phyloP scores from a whole-genome alignment of 495 filamentous ascomycete genomes.

The Lasiosphaeria hispida region DNA sequence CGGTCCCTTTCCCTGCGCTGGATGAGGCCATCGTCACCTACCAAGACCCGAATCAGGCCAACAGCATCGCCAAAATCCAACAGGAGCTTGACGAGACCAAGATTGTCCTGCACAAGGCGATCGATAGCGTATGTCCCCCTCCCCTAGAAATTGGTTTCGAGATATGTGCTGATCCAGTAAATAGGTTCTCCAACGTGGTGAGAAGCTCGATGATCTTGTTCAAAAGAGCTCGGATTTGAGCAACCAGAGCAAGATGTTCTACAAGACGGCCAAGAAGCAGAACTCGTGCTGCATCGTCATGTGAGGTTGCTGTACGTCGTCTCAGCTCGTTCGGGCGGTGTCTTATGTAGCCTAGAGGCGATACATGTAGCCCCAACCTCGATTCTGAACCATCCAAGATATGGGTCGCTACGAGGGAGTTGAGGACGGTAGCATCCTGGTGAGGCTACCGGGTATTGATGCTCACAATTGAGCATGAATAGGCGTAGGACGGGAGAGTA shows the following conservation, averaged over 20 bases:
- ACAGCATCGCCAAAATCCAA: conserved; percentile 92
- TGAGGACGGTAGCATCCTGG: too few relatives aligned
- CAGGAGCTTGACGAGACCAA: conserved; percentile 97
- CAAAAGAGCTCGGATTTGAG: conserved; percentile 85
- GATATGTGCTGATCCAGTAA: conserved; percentile 8
- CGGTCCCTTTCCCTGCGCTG: conserved; percentile 63
- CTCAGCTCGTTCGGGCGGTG: too few relatives aligned
- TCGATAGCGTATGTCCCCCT: conserved; percentile 58
- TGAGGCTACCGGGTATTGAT: too few relatives aligned
- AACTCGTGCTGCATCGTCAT: conserved; percentile 90
- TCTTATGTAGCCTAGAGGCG: too few relatives aligned
- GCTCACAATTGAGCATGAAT: too few relatives aligned
- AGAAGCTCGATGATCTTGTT: conserved; percentile 89
- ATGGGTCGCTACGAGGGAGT: too few relatives aligned
- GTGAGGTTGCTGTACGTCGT: conserved; percentile 39
- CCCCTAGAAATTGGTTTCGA: neutral
- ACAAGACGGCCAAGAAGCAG: conserved; percentile 78
- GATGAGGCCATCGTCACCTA: conserved; percentile 84
- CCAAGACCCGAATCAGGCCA: conserved; percentile 84
- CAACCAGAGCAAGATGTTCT: conserved; percentile 94
- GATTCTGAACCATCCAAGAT: too few relatives aligned
- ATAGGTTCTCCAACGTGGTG: conserved; percentile 71
- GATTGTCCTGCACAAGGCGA: conserved; percentile 96
- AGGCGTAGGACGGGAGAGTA: too few relatives aligned
- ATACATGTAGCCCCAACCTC: too few relatives aligned